Evolutionary conservation across 768 basidiomycete species (phyloP).

Genomic region (Amanita exitialis): DNA sequence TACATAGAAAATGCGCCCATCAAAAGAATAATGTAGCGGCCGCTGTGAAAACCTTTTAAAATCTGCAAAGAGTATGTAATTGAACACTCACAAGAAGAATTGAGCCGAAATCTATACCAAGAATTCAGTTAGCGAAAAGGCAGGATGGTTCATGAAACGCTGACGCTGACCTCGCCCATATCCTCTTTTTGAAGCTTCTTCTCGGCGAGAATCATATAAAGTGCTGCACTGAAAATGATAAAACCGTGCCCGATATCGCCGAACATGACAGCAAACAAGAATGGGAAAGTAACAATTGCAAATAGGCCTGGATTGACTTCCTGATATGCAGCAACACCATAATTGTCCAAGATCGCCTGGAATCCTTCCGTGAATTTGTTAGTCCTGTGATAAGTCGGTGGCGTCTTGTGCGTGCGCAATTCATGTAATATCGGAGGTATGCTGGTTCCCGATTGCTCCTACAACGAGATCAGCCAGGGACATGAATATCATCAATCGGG

Average conservation of each 20-base stretch:
- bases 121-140: slow-evolving; percentile 6
- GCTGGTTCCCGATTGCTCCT: slow-evolving; percentile 88
- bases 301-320: slow-evolving; percentile 96
- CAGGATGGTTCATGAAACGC: slow-evolving; percentile 11
- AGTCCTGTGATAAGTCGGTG: slow-evolving; percentile 90
- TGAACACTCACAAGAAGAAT: slow-evolving; percentile 79
- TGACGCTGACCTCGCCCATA: slow-evolving; percentile 56
- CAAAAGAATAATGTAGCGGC: slow-evolving; percentile 95
- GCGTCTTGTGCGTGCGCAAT: slow-evolving; percentile 79
- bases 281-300: slow-evolving; percentile 89
- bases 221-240: slow-evolving; percentile 67
- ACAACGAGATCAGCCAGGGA: slow-evolving; percentile 13
- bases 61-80: not conserved
- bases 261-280: slow-evolving; percentile 99
- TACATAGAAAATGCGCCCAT: slow-evolving; percentile 98
- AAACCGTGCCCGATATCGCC: slow-evolving; percentile 96
- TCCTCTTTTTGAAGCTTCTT: slow-evolving; percentile 63
- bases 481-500: not conserved
- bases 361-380: slow-evolving; percentile 96
- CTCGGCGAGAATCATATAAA: slow-evolving; percentile 84
- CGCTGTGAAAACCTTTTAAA: slow-evolving; percentile 36
- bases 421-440: slow-evolving; percentile 91
- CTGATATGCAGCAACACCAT: slow-evolving; percentile 90
- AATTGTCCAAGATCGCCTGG: slow-evolving; percentile 97
- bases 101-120: slow-evolving; percentile 59